These are phyloP conservation scores for Spathaspora hagerdaliae DNA, from an alignment of 805 yeast species.

Conservation along the genomic window DNA sequence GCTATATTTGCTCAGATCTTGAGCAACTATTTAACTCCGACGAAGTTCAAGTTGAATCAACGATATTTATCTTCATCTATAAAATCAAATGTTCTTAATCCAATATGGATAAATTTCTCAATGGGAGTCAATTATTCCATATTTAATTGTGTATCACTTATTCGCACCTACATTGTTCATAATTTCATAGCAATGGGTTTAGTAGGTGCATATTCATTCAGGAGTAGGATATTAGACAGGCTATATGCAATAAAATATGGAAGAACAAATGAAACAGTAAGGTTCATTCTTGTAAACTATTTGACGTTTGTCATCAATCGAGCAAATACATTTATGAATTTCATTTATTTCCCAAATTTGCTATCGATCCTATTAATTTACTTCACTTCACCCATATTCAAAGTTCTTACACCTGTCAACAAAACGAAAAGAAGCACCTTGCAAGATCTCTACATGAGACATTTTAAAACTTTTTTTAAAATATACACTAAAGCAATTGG, in stretches of 20 bases:
- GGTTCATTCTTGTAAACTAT: conserved; percentile 13
- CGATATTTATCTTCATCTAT: conserved; percentile 29
- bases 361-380: conserved; percentile 31
- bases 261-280: conserved; percentile 7
- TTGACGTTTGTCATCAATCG: conserved; percentile 15
- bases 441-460: conserved; percentile 9
- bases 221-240: conserved; percentile 16
- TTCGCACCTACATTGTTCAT: conserved; percentile 22
- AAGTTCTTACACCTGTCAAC: conserved; percentile 4
- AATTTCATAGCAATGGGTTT: conserved; percentile 17
- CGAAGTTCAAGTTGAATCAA: conserved; percentile 31
- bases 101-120: conserved; percentile 38
- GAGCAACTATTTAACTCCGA: conserved; percentile 39
- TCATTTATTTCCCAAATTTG: conserved; percentile 34
- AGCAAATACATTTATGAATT: conserved; percentile 29
- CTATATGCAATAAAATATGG: conserved; percentile 20
- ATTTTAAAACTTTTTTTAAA: conserved; percentile 26
- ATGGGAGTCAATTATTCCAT: conserved; percentile 21
- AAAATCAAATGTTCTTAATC: conserved; percentile 29
- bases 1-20: conserved; percentile 35
- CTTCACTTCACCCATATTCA: conserved; percentile 28
- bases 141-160: conserved; percentile 27
- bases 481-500: conserved; percentile 33
- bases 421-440: background rate
- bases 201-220: conserved; percentile 16